Evolutionary conservation across 2,329 filamentous ascomycete species (phyloP).

Genomic region (Nothomitra cinnamomea): DNA sequence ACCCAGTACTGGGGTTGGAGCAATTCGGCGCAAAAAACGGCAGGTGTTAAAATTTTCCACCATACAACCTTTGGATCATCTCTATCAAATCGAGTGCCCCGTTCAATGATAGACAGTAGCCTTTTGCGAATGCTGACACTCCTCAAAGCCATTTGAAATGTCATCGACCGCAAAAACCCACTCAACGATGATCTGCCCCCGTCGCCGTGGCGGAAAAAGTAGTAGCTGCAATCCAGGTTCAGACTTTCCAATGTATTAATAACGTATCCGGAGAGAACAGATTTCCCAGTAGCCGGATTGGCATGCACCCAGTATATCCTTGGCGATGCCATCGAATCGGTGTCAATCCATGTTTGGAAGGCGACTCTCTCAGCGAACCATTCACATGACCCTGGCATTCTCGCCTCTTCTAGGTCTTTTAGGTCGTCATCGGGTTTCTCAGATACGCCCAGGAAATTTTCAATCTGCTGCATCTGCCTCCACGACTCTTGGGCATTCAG

Average conservation of each 20-base stretch:
- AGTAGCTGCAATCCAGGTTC: constrained; percentile 16
- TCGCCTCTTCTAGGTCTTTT: constrained; percentile 6
- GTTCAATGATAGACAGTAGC: constrained; percentile 13
- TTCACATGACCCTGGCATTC: constrained; percentile 12
- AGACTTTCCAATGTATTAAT: constrained; percentile 13
- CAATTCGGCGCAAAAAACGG: constrained; percentile 12
- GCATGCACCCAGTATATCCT: constrained; percentile 18
- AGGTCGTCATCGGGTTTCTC: constrained; percentile 12
- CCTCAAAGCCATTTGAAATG: constrained; percentile 20
- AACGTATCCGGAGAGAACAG: constrained; percentile 16
- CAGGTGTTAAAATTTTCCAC: constrained; percentile 15
- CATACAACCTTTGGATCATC: constrained; percentile 15
- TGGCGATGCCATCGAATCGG: constrained; percentile 3
- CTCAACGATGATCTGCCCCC: constrained; percentile 14
- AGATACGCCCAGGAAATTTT: constrained; percentile 8
- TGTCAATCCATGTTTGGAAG: constrained; percentile 7
- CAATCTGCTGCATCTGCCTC: constrained; percentile 9
- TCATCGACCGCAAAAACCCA: constrained; percentile 16
- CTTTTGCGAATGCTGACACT: constrained; percentile 9
- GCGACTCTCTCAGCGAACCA: constrained; percentile 12
- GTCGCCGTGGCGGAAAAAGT: constrained; percentile 21
- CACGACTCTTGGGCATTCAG: too few species aligned
- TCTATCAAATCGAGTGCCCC: constrained; percentile 9
- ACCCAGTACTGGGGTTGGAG: constrained; percentile 18
- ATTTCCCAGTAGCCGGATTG: constrained; percentile 20